A percentile compares a stretch with the other conserved stretches of the same genome.
Conservation (phyloP, 345 rosid genomes). For the Citrus trifoliata region DNA sequence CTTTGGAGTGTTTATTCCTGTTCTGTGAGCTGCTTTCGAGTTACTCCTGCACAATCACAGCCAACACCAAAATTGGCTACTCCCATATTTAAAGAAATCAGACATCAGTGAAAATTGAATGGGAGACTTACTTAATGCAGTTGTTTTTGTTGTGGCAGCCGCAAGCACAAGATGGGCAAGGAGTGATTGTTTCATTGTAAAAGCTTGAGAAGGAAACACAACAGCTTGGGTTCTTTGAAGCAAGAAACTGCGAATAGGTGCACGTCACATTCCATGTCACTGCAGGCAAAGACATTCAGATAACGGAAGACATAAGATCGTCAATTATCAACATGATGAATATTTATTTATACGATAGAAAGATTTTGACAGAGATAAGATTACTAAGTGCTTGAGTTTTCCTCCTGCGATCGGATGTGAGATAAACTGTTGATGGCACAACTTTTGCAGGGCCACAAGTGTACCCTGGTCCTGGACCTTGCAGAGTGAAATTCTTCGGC, state of each 20-base stretch:
- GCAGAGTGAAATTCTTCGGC: constrained; percentile 67
- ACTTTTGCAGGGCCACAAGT: constrained; percentile 77
- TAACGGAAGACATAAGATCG: background rate
- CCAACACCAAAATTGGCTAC: constrained; percentile 1
- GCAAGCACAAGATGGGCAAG: constrained; percentile 76
- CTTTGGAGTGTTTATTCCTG: constrained; percentile 49
- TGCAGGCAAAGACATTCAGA: constrained; percentile 21
- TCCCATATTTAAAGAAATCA: background rate
- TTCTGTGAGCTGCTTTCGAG: constrained; percentile 41
- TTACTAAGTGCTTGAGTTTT: constrained; percentile 77
- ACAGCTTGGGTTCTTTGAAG: constrained; percentile 69
- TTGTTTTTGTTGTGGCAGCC: constrained; percentile 64
- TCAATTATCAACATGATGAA: background rate
- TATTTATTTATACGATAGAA: background rate
- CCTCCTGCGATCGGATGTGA: constrained; percentile 58
- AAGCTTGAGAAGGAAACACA: constrained; percentile 85
- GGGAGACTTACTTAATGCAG: constrained; percentile 55
- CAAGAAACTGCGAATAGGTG: constrained; percentile 79
- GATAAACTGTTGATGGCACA: constrained; percentile 61
- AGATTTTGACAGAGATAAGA: constrained; percentile 7
- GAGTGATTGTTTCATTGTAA: constrained; percentile 66
- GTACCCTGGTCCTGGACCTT: constrained; percentile 75
- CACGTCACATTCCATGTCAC: constrained; percentile 96
- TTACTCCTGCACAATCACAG: constrained; percentile 37
- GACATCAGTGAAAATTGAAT: background rate